Conservation (phyloP, 495 filamentous ascomycete species). For the Xylaria grammica region DNA sequence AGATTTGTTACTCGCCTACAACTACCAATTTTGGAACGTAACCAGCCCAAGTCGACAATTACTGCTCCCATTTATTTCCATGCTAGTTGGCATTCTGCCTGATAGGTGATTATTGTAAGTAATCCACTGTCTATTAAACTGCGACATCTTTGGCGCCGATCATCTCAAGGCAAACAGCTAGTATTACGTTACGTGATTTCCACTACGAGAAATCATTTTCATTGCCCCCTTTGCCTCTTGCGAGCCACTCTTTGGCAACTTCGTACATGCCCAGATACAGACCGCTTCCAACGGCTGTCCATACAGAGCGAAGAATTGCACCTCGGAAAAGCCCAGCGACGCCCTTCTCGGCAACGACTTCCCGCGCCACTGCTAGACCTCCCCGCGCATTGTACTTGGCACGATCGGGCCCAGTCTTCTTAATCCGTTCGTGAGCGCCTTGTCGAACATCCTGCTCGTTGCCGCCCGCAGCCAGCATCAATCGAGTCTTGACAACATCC, state of each 20-base stretch:
- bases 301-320: slow-evolving; percentile 72
- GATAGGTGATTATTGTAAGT: not conserved
- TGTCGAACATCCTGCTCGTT: slow-evolving; percentile 30
- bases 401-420: slow-evolving; percentile 24
- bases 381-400: slow-evolving; percentile 25
- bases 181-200: not conserved
- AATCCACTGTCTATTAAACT: not conserved
- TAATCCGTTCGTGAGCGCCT: slow-evolving; percentile 32
- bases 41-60: not conserved
- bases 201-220: slow-evolving; percentile 7
- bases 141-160: not conserved
- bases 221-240: slow-evolving; percentile 44
- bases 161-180: not conserved
- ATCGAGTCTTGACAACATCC: slow-evolving; percentile 83
- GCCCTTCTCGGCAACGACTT: slow-evolving; percentile 68
- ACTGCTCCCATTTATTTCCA: not conserved
- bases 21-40: not conserved
- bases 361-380: slow-evolving; percentile 62
- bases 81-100: not conserved
- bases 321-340: slow-evolving; percentile 77
- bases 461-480: slow-evolving; percentile 63
- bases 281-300: slow-evolving; percentile 81
- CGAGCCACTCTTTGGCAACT: slow-evolving; percentile 73
- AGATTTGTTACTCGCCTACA: not conserved
- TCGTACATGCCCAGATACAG: slow-evolving; percentile 89